Percentiles rank a stretch among this genome's conserved stretches.
phyloP scores from a whole-genome alignment of 148 eudicot genomes.

The Nyssa sinensis region DNA sequence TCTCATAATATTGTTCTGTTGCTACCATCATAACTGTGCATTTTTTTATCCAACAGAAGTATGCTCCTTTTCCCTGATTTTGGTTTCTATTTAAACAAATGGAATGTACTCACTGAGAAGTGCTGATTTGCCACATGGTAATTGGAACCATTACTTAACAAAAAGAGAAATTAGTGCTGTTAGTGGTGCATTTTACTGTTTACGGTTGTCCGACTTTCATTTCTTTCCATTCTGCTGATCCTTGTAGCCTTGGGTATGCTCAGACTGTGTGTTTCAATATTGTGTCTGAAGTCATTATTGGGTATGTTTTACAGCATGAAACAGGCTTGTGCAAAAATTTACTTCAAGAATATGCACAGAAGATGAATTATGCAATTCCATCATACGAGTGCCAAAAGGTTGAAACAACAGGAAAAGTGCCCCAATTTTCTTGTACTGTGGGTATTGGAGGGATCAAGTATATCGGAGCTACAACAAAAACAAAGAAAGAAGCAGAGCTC shows the following conservation, averaged over 20 bases:
- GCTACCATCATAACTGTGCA: not conserved
- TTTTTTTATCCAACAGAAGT: not conserved
- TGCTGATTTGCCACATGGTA: too few relatives aligned
- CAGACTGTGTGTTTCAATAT: too few relatives aligned
- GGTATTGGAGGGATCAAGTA: slow-evolving; percentile 80
- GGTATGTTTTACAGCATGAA: slow-evolving; percentile 59
- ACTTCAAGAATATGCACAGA: slow-evolving; percentile 94
- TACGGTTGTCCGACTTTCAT: too few relatives aligned
- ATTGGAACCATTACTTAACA: too few relatives aligned
- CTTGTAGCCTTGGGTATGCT: too few relatives aligned
- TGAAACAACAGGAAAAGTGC: slow-evolving; percentile 27
- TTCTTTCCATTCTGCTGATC: too few relatives aligned
- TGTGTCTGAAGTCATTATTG: not conserved
- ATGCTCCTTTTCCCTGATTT: not conserved
- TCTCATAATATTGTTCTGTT: too few relatives aligned
- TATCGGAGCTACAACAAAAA: slow-evolving; percentile 68
- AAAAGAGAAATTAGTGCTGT: too few relatives aligned
- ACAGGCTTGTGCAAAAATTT: slow-evolving; percentile 94
- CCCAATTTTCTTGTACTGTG: slow-evolving; percentile 55
- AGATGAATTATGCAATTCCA: slow-evolving; percentile 93
- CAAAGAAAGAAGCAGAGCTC: slow-evolving; percentile 91
- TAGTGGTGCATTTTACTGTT: too few relatives aligned
- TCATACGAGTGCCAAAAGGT: slow-evolving; percentile 47
- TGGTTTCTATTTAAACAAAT: not conserved
- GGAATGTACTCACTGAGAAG: too few relatives aligned